Evolutionary conservation across 768 basidiomycete genomes (phyloP).

Genomic region (Amanita fuliginea): DNA sequence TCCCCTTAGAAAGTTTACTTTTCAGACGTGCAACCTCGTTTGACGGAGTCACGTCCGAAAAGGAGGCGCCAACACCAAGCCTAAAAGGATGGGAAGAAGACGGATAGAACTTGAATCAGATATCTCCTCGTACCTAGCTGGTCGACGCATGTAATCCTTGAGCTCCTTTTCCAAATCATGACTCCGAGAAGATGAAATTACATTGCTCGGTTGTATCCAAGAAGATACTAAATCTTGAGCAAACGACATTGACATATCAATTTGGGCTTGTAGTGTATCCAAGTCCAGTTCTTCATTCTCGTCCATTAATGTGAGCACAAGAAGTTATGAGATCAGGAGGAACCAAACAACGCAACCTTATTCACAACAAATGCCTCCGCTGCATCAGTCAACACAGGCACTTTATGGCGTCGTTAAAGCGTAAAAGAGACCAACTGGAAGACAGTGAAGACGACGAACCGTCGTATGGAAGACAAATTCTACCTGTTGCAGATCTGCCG

Average conservation of each 20-base stretch:
- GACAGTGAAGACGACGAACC: slow-evolving; percentile 53
- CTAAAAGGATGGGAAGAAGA: slow-evolving; percentile 23
- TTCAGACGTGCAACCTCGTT: slow-evolving; percentile 56
- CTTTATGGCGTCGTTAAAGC: slow-evolving; percentile 31
- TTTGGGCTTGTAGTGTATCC: slow-evolving; percentile 70
- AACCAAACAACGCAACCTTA: slow-evolving; percentile 3
- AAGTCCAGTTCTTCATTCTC: slow-evolving; percentile 48
- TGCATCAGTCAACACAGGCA: neutral
- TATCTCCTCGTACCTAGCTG: slow-evolving; percentile 45
- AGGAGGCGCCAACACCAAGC: slow-evolving; percentile 63
- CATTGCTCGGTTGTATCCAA: slow-evolving; percentile 56
- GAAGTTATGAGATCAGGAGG: neutral
- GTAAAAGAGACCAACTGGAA: slow-evolving; percentile 39
- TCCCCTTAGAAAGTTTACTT: slow-evolving; percentile 34
- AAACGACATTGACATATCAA: slow-evolving; percentile 71
- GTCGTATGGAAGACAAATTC: slow-evolving; percentile 53
- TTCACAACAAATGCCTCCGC: slow-evolving; percentile 2
- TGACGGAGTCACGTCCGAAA: slow-evolving; percentile 36
- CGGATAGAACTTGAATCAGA: neutral
- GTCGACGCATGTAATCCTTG: slow-evolving; percentile 55
- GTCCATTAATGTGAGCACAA: slow-evolving; percentile 2
- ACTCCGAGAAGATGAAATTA: slow-evolving; percentile 22
- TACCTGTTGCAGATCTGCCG: slow-evolving; percentile 79
- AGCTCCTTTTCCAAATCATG: slow-evolving; percentile 42
- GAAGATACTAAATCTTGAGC: slow-evolving; percentile 64